Percentiles rank a stretch among this genome's conserved stretches.
phyloP scores from a whole-genome alignment of 140 eudicot species.

The Bidens hawaiensis region DNA sequence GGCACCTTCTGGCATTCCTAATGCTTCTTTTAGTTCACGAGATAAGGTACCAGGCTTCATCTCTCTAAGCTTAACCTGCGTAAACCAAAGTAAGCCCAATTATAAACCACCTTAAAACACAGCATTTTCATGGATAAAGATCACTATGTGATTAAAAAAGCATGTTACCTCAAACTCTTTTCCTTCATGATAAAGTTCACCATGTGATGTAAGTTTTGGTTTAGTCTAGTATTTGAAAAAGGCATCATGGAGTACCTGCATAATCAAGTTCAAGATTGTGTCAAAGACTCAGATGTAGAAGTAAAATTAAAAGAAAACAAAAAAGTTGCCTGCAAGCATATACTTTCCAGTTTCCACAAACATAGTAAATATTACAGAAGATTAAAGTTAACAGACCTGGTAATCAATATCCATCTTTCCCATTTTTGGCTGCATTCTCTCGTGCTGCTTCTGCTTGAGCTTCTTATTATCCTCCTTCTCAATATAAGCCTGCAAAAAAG shows the following conservation, averaged over 20 bases:
- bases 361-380: not conserved
- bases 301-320: not conserved
- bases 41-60: constrained; percentile 96
- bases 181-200: constrained; percentile 93
- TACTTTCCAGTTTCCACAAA: not conserved
- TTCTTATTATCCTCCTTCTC: constrained; percentile 97
- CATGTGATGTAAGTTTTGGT: constrained; percentile 91
- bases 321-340: not conserved
- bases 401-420: constrained; percentile 99
- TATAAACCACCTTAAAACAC: not conserved
- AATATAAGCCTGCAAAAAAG: constrained; percentile 69
- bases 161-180: constrained; percentile 92
- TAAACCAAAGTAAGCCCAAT: constrained; percentile 2
- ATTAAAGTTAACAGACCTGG: constrained; percentile 53
- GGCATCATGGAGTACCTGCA: constrained; percentile 96
- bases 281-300: not conserved
- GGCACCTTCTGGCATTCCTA: constrained; percentile 99
- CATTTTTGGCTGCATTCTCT: constrained; percentile 98
- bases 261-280: not conserved
- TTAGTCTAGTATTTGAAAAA: constrained; percentile 93
- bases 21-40: constrained; percentile 93
- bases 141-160: too few relatives aligned
- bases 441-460: constrained; percentile 96
- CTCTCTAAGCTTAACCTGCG: constrained; percentile 66
- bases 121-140: not conserved